Evolutionary conservation across 2,329 filamentous ascomycete species (phyloP).

Genomic region (Phoma herbarum): DNA sequence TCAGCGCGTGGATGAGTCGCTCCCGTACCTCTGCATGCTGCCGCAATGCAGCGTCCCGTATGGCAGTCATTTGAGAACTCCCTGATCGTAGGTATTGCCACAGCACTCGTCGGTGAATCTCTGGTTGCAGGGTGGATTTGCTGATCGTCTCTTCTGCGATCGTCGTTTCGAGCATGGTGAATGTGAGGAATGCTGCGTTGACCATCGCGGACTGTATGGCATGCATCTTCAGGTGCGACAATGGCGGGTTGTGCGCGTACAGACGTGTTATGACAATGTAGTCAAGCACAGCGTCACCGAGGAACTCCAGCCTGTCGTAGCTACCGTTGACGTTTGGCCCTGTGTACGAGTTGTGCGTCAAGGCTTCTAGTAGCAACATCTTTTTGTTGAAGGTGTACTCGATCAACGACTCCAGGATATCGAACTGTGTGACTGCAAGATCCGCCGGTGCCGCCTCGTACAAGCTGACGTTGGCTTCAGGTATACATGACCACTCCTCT

Average conservation of each 20-base stretch:
- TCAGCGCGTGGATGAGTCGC: slow-evolving; percentile 62
- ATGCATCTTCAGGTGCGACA: slow-evolving; percentile 73
- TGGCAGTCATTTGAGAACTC: slow-evolving; percentile 57
- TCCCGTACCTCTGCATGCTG: slow-evolving; percentile 61
- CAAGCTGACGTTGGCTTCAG: slow-evolving; percentile 39
- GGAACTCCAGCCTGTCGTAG: slow-evolving; percentile 83
- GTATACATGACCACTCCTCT: slow-evolving; percentile 54
- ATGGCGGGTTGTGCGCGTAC: slow-evolving; percentile 59
- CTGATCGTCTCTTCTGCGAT: slow-evolving; percentile 47
- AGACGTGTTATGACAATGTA: slow-evolving; percentile 73
- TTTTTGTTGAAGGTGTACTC: slow-evolving; percentile 75
- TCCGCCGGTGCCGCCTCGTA: slow-evolving; percentile 30
- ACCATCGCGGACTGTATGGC: slow-evolving; percentile 77
- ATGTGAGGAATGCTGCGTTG: slow-evolving; percentile 82
- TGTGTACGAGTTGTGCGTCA: slow-evolving; percentile 76
- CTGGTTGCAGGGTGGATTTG: slow-evolving; percentile 43
- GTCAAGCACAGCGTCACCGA: slow-evolving; percentile 88
- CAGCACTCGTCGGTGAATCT: slow-evolving; percentile 56
- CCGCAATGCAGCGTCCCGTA: slow-evolving; percentile 56
- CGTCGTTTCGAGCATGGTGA: slow-evolving; percentile 70
- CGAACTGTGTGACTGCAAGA: slow-evolving; percentile 25
- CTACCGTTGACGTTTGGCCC: slow-evolving; percentile 56
- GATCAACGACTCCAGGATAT: slow-evolving; percentile 69
- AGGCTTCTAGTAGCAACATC: slow-evolving; percentile 75
- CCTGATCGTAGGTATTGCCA: slow-evolving; percentile 76